Conservation (phyloP, 2,329 filamentous ascomycete species). For the Xylaria hypoxylon region DNA sequence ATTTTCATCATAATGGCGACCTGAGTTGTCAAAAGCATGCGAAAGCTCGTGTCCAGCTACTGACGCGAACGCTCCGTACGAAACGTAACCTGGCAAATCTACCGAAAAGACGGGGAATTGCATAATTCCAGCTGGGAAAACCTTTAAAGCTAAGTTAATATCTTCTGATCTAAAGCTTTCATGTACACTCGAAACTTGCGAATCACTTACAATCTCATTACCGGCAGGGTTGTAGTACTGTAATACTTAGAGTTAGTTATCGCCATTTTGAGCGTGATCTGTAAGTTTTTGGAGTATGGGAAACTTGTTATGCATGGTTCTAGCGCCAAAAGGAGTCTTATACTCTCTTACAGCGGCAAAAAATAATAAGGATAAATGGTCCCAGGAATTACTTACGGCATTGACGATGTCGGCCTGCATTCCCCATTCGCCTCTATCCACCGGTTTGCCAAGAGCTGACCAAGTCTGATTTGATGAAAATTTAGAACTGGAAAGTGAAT, state of each 20-base stretch:
- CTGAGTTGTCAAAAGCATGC: conserved; percentile 74
- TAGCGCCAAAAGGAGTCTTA: conserved; percentile 42
- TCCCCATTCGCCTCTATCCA: conserved; percentile 68
- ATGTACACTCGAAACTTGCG: neutral
- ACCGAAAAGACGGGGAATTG: conserved; percentile 71
- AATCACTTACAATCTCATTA: conserved; percentile 65
- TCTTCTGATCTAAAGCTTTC: neutral
- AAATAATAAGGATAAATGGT: neutral
- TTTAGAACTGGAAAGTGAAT: conserved; percentile 61
- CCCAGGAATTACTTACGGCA: conserved; percentile 50
- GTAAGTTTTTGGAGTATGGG: neutral
- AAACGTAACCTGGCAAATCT: conserved; percentile 63
- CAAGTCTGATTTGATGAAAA: conserved; percentile 61
- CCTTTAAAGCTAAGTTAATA: conserved; percentile 29
- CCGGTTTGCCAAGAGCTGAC: conserved; percentile 68
- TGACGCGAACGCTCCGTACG: conserved; percentile 72
- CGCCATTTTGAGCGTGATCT: neutral
- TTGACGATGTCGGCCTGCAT: conserved; percentile 72
- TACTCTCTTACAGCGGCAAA: too few relatives aligned
- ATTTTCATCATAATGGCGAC: conserved; percentile 71
- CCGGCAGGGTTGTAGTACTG: conserved; percentile 68
- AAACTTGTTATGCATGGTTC: neutral
- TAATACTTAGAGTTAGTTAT: neutral
- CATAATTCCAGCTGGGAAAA: conserved; percentile 75
- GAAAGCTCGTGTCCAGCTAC: conserved; percentile 74